Evolutionary conservation across 2,329 filamentous ascomycete genomes (phyloP), one percentile per base, ranked within the genome.

Genomic region (Ilyonectria mors-panacis): DNA sequence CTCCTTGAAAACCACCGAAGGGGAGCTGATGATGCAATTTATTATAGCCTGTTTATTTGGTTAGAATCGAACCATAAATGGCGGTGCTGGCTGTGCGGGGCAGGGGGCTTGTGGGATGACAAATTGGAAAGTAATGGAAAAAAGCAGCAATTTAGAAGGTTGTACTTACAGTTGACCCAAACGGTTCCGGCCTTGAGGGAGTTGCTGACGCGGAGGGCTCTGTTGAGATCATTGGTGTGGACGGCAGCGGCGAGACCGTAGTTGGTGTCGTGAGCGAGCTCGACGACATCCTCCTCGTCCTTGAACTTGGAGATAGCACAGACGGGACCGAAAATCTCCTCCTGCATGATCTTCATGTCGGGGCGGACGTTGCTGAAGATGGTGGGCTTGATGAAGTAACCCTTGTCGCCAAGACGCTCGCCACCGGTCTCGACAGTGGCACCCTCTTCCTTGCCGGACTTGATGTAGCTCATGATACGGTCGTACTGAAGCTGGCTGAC

Each of bases 311-410:
- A 88, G 75, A 97, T 91, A 76, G 92, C 88, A 85, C 91, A 93
- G 71, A 97, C 94, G 66, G 94, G 94, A 71, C 94, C 94, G 80
- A 97, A 97, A 80, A 97, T 96, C 85, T 97, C 94, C 85, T 97
- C 93, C 82, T 94, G 89, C 85, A 94, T 91, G 78, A 97, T 96
- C 89, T 93, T 95, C 93, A 96, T 97, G 81, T 95, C 89, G 73
- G 90, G 83, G 56, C 85, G 89, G 73, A 96, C 94, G 78, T 94
- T 91, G 81, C 89, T 91, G 87, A 97, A 97, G 85, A 97, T 94
- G 78, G 94, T 97, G 45, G 94, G 94, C 86, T 95, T 86, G 82
- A 97, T 95, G 86, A 95, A 97, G 89, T 93, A 97, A 69, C 93
- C 93, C 87, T 94, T 91, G 78, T 86, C 79, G 68, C 93, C 93